Evolutionary conservation across 1,284 basidiomycete genomes (phyloP), one percentile per base, ranked within the genome.

Genomic region (Pholiota adiposa): DNA sequence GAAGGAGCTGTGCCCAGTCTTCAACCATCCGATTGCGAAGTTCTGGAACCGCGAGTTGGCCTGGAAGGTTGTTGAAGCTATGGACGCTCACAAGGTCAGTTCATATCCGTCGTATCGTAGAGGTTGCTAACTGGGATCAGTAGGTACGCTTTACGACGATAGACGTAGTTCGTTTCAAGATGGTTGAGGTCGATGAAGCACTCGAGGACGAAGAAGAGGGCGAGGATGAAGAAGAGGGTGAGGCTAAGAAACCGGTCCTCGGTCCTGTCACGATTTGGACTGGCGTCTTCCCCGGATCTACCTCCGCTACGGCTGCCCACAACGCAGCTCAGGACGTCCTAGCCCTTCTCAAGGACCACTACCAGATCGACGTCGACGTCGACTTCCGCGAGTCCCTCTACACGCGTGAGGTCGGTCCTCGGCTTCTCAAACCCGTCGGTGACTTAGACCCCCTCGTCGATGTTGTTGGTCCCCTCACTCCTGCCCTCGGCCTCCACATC

Each of bases 181-280:
- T 57, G 55, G 60, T 66, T 54, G 51, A 54, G 34, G 63, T 65
- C 52, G 51, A 67, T 38, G 65, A 65, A 62, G 52, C 54, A 31
- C 49, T 56, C 12, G 51, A 53, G 34, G 29, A 53, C 48, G 48
- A 14, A 50, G 27, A 31, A 50, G 31, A n/a, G n/a, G n/a, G n/a
- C n/a, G n/a, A n/a, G n/a, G n/a, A n/a, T n/a, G n/a, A n/a, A n/a
- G n/a, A n/a, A n/a, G n/a, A n/a, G n/a, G n/a, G n/a, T n/a, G n/a
- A n/a, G n/a, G n/a, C 31, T 12, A 33, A 5, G 31, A 33, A 33
- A 33, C 31, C 31, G 31, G 6, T 12, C 31, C 5, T 33, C 12
- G 5, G 6, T 33, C 31, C 31, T 33, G 55, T 67, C 18, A 79
- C 77, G 3, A 75, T 80, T 62, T 79, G 77, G 78, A 60, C 79